Percentiles rank a stretch among this genome's conserved stretches.
Evolutionary conservation across 371 early-diverging fungal species (phyloP).

Genomic region (Rhizopus stolonifer): DNA sequence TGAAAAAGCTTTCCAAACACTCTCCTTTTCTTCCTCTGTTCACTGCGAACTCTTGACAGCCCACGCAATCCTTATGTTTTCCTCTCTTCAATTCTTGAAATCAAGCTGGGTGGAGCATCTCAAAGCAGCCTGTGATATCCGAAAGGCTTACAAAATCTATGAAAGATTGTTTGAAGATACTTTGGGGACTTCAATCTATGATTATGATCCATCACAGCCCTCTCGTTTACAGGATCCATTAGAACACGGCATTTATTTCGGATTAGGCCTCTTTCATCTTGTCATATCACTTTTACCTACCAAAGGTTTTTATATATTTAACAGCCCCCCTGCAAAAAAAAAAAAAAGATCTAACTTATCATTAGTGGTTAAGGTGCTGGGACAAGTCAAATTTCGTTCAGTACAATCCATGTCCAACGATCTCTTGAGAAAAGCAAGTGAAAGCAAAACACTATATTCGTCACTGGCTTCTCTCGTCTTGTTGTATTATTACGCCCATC

Average conservation of each 20-base stretch:
- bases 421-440: slow-evolving; percentile 15
- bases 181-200: neutral
- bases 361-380: slow-evolving; percentile 23
- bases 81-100: slow-evolving; percentile 31
- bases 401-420: slow-evolving; percentile 15
- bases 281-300: slow-evolving; percentile 28
- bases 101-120: slow-evolving; percentile 33
- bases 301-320: slow-evolving; percentile 27
- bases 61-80: slow-evolving; percentile 30
- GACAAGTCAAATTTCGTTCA: slow-evolving; percentile 22
- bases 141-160: slow-evolving; percentile 30
- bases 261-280: slow-evolving; percentile 31
- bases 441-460: slow-evolving; percentile 24
- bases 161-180: slow-evolving; percentile 27
- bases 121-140: slow-evolving; percentile 33
- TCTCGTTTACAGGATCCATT: slow-evolving; percentile 9
- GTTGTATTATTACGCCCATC: slow-evolving; percentile 24
- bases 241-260: slow-evolving; percentile 29
- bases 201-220: slow-evolving; percentile 2
- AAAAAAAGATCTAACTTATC: neutral
- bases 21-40: neutral
- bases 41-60: slow-evolving; percentile 27
- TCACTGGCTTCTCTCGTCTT: slow-evolving; percentile 22
- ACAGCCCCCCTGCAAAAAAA: too few relatives aligned
- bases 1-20: neutral